Conservation (phyloP, 257 asterid genomes). For the Euphrasia confusa region DNA sequence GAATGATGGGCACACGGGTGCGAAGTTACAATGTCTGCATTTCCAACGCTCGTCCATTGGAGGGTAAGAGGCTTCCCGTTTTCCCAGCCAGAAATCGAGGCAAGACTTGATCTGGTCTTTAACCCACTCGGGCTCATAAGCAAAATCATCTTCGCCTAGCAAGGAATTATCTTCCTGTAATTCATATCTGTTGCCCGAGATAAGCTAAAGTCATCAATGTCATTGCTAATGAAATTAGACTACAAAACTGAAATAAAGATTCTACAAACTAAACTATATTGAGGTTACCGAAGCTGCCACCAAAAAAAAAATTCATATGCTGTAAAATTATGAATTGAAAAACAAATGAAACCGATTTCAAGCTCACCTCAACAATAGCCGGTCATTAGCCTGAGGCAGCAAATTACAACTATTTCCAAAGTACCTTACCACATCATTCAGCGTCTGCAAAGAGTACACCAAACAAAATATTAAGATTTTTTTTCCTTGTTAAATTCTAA, state of each 20-base stretch:
- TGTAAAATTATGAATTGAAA: too few species aligned
- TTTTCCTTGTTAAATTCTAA: neutral
- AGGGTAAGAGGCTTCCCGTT: slow-evolving; percentile 60
- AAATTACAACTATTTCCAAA: slow-evolving; percentile 46
- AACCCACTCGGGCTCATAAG: slow-evolving; percentile 53
- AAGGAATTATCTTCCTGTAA: slow-evolving; percentile 74
- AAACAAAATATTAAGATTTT: slow-evolving; percentile 5
- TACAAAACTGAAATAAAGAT: neutral
- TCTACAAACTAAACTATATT: neutral
- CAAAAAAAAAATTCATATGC: too few species aligned
- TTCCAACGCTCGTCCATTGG: slow-evolving; percentile 83
- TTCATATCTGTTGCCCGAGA: slow-evolving; percentile 51
- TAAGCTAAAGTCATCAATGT: neutral
- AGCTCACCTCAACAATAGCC: slow-evolving; percentile 64
- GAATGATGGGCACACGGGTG: slow-evolving; percentile 47
- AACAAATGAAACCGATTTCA: neutral
- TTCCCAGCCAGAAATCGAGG: slow-evolving; percentile 74
- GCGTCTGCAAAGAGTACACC: slow-evolving; percentile 51
- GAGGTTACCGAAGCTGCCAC: too few species aligned
- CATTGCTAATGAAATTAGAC: neutral
- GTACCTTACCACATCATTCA: slow-evolving; percentile 51
- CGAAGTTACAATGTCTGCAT: slow-evolving; percentile 64
- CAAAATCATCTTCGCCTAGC: slow-evolving; percentile 66
- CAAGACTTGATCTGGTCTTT: slow-evolving; percentile 53
- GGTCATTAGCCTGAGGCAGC: slow-evolving; percentile 67